Percentiles rank a stretch among this genome's conserved stretches.
These are phyloP conservation scores for Schwanniomyces occidentalis DNA, from an alignment of 805 yeast species.

Conservation along the genomic window DNA sequence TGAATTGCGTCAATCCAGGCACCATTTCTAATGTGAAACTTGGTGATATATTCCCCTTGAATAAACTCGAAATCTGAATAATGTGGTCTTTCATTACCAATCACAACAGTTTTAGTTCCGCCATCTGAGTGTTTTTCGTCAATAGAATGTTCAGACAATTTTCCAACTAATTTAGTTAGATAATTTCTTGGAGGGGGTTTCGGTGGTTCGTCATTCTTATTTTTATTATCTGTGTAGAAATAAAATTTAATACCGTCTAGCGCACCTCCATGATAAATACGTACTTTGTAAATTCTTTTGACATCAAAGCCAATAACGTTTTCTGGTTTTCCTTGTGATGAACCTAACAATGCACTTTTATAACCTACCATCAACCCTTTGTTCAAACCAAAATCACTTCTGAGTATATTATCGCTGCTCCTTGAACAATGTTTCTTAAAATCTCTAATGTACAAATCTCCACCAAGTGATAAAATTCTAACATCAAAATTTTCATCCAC, in stretches of 20 bases:
- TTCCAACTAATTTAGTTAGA: constrained; percentile 23
- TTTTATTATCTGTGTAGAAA: constrained; percentile 6
- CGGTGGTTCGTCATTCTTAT: constrained; percentile 26
- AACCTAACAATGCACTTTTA: constrained; percentile 39
- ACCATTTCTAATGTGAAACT: constrained; percentile 70
- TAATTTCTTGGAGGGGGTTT: constrained; percentile 51
- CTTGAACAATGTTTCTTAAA: constrained; percentile 35
- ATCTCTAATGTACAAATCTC: constrained; percentile 57
- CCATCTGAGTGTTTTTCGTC: background rate
- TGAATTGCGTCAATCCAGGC: constrained; percentile 90
- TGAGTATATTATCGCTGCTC: constrained; percentile 16
- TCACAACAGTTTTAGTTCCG: constrained; percentile 15
- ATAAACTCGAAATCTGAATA: constrained; percentile 58
- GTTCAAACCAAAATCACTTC: constrained; percentile 43
- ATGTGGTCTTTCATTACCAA: constrained; percentile 56
- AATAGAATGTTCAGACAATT: constrained; percentile 13
- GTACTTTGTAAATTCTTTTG: constrained; percentile 46
- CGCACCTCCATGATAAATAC: constrained; percentile 74
- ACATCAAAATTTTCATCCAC: constrained; percentile 43
- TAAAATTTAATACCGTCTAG: constrained; percentile 77
- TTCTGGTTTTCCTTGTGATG: constrained; percentile 20
- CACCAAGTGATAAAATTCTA: constrained; percentile 59
- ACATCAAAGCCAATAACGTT: constrained; percentile 35
- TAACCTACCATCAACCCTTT: constrained; percentile 39
- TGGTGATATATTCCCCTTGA: constrained; percentile 58